A percentile compares a stretch with the other conserved stretches of the same genome.
Conservation (phyloP, 176 grass and related monocot species). For the Ensete ventricosum region DNA sequence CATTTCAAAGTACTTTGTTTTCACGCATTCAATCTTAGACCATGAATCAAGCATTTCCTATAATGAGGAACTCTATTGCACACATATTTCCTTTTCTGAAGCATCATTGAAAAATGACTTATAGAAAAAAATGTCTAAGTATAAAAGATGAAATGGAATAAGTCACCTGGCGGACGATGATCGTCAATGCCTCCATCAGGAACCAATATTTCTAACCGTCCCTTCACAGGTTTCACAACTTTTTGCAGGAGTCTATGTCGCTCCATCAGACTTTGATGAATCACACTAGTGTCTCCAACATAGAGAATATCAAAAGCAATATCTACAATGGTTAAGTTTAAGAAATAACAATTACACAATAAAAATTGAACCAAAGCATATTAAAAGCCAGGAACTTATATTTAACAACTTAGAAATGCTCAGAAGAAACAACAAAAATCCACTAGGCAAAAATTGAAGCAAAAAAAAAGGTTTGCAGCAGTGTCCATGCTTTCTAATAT, state of each 20-base stretch:
- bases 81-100: neutral
- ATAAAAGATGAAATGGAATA: conserved; percentile 7
- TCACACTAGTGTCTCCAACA: conserved; percentile 81
- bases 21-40: neutral
- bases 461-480: neutral
- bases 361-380: neutral
- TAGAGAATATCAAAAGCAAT: conserved; percentile 98
- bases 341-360: neutral
- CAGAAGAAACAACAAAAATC: too few relatives aligned
- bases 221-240: conserved; percentile 69
- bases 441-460: neutral
- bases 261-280: conserved; percentile 80
- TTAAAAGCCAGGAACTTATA: neutral
- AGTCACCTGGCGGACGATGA: conserved; percentile 43
- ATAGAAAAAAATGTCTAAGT: neutral
- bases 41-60: neutral
- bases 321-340: conserved; percentile 65
- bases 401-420: too few relatives aligned
- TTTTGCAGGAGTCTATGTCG: conserved; percentile 62
- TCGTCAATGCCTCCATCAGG: conserved; percentile 70
- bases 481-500: too few relatives aligned
- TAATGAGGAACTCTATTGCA: neutral
- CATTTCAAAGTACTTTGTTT: neutral
- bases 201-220: conserved; percentile 71
- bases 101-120: neutral